Percentiles rank a stretch among this genome's conserved stretches.
These are phyloP conservation scores for Phytophthora rubi DNA, from an alignment of 352 stramenopile genomes.

Conservation along the genomic window DNA sequence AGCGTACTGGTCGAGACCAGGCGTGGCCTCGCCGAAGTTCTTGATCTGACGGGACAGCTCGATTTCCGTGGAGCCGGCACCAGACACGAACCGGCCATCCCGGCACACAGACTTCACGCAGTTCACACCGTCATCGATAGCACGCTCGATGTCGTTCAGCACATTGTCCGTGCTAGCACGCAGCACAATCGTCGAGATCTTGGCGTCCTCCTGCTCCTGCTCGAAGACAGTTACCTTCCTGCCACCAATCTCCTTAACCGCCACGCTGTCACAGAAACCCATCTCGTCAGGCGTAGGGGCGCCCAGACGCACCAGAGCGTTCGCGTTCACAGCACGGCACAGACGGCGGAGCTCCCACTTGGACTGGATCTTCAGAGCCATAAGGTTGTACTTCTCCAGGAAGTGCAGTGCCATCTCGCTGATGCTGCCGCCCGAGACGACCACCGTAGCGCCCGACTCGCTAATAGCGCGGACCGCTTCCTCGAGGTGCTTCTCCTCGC, in stretches of 20 bases:
- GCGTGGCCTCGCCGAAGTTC: constrained; percentile 94
- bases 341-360: constrained; percentile 99
- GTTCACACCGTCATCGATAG: constrained; percentile 98
- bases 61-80: constrained; percentile 96
- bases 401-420: constrained; percentile 99
- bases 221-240: constrained; percentile 97
- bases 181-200: constrained; percentile 97
- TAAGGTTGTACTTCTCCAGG: constrained; percentile 97
- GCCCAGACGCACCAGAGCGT: constrained; percentile 97
- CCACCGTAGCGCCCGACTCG: constrained; percentile 95
- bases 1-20: constrained; percentile 99
- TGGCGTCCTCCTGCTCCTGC: constrained; percentile 94
- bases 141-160: constrained; percentile 98
- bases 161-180: constrained; percentile 95
- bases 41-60: constrained; percentile 95
- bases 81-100: constrained; percentile 95
- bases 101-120: constrained; percentile 96
- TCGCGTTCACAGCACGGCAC: constrained; percentile 96
- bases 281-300: constrained; percentile 98
- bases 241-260: constrained; percentile 96
- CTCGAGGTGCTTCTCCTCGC: constrained; percentile 98
- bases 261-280: constrained; percentile 94
- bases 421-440: constrained; percentile 97
- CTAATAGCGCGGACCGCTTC: constrained; percentile 98
- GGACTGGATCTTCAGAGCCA: constrained; percentile 97